These are phyloP conservation scores for Vitis hybrid DNA, from an alignment of 177 flowering plant genomes.

Conservation along the genomic window DNA sequence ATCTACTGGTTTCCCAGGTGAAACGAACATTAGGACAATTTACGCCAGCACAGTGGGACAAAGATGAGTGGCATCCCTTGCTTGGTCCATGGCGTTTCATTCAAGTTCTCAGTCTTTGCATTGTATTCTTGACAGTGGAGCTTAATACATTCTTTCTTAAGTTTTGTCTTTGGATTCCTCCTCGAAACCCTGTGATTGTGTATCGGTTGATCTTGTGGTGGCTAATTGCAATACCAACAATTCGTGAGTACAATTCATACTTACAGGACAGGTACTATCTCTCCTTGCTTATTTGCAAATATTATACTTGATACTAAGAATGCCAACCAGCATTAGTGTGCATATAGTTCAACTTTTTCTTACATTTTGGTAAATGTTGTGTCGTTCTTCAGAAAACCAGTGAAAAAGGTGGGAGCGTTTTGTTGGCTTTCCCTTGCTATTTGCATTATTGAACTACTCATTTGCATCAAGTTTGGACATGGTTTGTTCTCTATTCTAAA, in stretches of 20 bases:
- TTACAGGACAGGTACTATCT: constrained; percentile 79
- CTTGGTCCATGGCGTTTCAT: constrained; percentile 97
- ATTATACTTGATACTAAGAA: background rate
- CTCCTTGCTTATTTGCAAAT: background rate
- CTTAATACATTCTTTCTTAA: constrained; percentile 96
- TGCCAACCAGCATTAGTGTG: background rate
- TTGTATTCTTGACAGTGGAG: constrained; percentile 88
- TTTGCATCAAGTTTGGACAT: constrained; percentile 96
- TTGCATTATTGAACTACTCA: constrained; percentile 94
- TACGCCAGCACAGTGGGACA: constrained; percentile 99
- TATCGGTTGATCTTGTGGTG: constrained; percentile 85
- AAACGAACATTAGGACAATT: constrained; percentile 93
- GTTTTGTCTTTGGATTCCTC: constrained; percentile 99
- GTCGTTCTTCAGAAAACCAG: constrained; percentile 59
- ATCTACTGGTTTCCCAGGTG: constrained; percentile 42
- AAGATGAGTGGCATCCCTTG: constrained; percentile 98
- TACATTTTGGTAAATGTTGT: constrained; percentile 9
- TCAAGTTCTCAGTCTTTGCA: constrained; percentile 90
- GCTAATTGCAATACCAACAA: constrained; percentile 96
- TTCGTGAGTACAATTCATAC: constrained; percentile 95
- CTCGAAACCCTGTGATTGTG: constrained; percentile 80
- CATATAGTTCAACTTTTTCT: constrained; percentile 2
- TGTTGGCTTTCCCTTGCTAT: constrained; percentile 98
- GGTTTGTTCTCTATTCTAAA: constrained; percentile 44
- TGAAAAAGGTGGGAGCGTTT: constrained; percentile 92